Conservation (phyloP, 331 rosid genomes). For the Acacia concinna region DNA sequence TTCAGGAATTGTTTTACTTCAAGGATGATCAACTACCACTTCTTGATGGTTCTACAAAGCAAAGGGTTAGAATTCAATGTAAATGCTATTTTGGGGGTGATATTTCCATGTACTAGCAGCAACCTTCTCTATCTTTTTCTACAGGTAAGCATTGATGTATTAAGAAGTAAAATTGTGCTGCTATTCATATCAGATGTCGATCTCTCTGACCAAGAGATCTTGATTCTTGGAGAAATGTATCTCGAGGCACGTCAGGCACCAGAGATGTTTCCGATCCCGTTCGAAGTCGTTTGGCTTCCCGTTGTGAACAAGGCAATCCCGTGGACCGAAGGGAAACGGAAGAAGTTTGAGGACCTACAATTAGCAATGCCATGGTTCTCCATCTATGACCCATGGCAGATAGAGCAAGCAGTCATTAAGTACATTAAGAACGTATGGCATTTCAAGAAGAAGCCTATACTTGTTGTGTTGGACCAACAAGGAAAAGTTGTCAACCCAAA, state of each 20-base stretch:
- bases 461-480: constrained; percentile 43
- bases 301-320: constrained; percentile 33
- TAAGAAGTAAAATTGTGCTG: constrained; percentile 52
- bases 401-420: constrained; percentile 39
- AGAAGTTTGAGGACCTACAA: constrained; percentile 37
- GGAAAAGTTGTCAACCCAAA: constrained; percentile 46
- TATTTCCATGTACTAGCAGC: not conserved
- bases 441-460: constrained; percentile 38
- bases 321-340: constrained; percentile 33
- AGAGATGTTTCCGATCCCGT: constrained; percentile 45
- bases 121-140: not conserved
- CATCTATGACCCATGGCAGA: constrained; percentile 30
- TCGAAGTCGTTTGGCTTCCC: constrained; percentile 68
- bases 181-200: constrained; percentile 56
- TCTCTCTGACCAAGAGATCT: constrained; percentile 36
- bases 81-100: not conserved
- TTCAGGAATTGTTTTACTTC: constrained; percentile 42
- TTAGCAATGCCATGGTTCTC: constrained; percentile 49
- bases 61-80: constrained; percentile 45
- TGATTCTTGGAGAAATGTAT: constrained; percentile 51
- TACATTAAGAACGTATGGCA: constrained; percentile 44
- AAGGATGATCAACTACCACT: constrained; percentile 52
- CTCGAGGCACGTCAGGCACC: constrained; percentile 38
- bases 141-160: constrained; percentile 56
- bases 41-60: constrained; percentile 50